Evolutionary conservation across 768 basidiomycete genomes (phyloP), one percentile per base, ranked within the genome.

Genomic region (Lentinus tigrinus): DNA sequence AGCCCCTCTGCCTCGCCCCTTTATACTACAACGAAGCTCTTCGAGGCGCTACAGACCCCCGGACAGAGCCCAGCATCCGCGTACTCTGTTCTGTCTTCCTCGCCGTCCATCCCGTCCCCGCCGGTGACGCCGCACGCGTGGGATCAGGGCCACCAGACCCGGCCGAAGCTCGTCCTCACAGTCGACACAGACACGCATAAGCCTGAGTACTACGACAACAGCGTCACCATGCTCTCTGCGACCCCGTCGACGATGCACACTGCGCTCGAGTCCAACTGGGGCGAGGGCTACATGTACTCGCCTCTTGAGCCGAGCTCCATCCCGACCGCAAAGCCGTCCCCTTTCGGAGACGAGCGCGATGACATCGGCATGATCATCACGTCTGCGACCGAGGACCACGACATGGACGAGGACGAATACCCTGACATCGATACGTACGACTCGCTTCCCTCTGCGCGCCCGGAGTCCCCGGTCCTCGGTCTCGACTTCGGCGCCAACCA

Each of bases 161-260:
- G 67, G 19, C 65, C 67, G n/a, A 56, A 58, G 27, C 58, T 62
- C 49, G 50, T 56, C 27, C 79, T 89, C 56, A 82, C 81, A 54
- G 82, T 90, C 73, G 80, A 89, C 71, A 89, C 86, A 51, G 75
- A 52, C 56, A 57, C 57, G 37, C 73, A 71, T 44, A 78, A 77
- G 19, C 74, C 76, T 52, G 77, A 77, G 61, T 82, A 81, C 68
- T 77, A 81, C 62, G 74, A 72, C 60, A 73, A 74, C 62, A 72
- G 73, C 56, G 77, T 74, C 57, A 81, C 81, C 14, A 78, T 81
- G 37, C 67, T 69, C 50, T 75, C 75, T 26, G 68, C 68, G 43
- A 74, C 76, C 17, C 85, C 85, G 31, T 87, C 87, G 26, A 77
- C 78, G 62, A 88, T 90, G 87, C 87, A 87, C 57, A 90, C 88